A percentile compares a stretch with the other conserved stretches of the same genome.
These are phyloP conservation scores for Amanita pallidorosea DNA, from an alignment of 768 basidiomycete species.

Conservation along the genomic window DNA sequence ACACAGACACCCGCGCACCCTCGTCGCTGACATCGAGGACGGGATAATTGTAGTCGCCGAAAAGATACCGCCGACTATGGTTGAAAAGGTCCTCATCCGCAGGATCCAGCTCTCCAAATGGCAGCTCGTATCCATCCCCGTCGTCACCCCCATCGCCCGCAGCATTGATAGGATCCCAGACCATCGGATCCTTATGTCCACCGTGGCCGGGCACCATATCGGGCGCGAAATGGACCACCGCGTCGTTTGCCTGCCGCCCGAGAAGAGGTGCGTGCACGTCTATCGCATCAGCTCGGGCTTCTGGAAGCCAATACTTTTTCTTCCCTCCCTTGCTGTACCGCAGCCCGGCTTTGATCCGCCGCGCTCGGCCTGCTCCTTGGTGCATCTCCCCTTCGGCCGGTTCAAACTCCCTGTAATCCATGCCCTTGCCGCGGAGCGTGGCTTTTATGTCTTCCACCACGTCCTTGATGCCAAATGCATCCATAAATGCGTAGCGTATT, in stretches of 20 bases:
- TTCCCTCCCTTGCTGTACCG: constrained; percentile 87
- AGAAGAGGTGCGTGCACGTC: constrained; percentile 68
- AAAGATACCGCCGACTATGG: constrained; percentile 70
- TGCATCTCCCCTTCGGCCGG: constrained; percentile 92
- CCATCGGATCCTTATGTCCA: constrained; percentile 17
- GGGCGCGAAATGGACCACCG: constrained; percentile 49
- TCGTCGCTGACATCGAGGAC: constrained; percentile 83
- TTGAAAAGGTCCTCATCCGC: constrained; percentile 69
- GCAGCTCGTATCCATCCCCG: constrained; percentile 44
- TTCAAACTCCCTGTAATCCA: constrained; percentile 95
- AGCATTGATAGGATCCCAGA: constrained; percentile 19
- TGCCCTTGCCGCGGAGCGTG: constrained; percentile 80
- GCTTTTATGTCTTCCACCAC: constrained; percentile 77
- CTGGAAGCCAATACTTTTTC: constrained; percentile 93
- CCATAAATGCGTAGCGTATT: constrained; percentile 75
- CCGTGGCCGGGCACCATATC: constrained; percentile 36
- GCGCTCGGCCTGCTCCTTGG: constrained; percentile 75
- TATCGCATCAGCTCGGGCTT: constrained; percentile 33
- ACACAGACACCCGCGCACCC: constrained; percentile 48
- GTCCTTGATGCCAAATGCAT: constrained; percentile 81
- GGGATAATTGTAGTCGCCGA: constrained; percentile 88
- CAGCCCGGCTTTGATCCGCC: constrained; percentile 83
- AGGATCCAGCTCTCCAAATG: constrained; percentile 60
- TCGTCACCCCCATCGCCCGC: constrained; percentile 5
- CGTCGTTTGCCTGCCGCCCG: constrained; percentile 45